Evolutionary conservation across 1,139 yeast genomes (phyloP).

Genomic region (Debaryomyces udenii): DNA sequence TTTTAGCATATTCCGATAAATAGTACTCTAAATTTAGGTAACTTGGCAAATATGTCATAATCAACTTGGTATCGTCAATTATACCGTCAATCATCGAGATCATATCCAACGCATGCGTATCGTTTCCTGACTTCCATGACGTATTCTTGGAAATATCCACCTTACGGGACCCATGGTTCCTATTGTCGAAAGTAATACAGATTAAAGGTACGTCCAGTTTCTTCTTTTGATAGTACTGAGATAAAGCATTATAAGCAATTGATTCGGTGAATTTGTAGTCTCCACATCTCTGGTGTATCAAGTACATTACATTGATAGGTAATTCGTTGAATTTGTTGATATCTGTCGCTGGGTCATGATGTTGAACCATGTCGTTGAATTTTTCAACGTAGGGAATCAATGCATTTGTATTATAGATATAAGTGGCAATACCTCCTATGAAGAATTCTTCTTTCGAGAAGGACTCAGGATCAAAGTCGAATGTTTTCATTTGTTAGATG

Average conservation of each 20-base stretch:
- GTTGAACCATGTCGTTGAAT: constrained; percentile 15
- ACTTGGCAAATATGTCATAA: constrained; percentile 53
- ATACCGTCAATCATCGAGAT: constrained; percentile 53
- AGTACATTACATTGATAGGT: constrained; percentile 41
- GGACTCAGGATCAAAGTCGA: constrained; percentile 24
- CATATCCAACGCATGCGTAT: constrained; percentile 57
- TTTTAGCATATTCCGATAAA: constrained; percentile 26
- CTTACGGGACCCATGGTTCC: constrained; percentile 62
- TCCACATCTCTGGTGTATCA: constrained; percentile 42
- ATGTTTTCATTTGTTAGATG: constrained; percentile 25
- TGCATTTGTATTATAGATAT: constrained; percentile 36
- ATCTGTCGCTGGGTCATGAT: constrained; percentile 2
- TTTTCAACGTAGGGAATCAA: constrained; percentile 29
- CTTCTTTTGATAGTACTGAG: constrained; percentile 28
- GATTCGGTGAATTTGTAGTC: constrained; percentile 33
- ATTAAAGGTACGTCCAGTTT: constrained; percentile 34
- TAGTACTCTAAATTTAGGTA: constrained; percentile 40
- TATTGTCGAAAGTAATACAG: constrained; percentile 57
- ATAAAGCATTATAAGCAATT: constrained; percentile 32
- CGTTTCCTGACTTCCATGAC: constrained; percentile 52
- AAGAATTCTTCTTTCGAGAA: constrained; percentile 27
- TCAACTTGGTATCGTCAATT: constrained; percentile 48
- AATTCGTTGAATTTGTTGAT: constrained; percentile 21
- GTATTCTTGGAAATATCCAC: constrained; percentile 39
- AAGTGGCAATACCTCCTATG: constrained; percentile 38